Base-by-base conservation (phyloP, 768 basidiomycete genomes). In the Mycena crocata region DNA sequence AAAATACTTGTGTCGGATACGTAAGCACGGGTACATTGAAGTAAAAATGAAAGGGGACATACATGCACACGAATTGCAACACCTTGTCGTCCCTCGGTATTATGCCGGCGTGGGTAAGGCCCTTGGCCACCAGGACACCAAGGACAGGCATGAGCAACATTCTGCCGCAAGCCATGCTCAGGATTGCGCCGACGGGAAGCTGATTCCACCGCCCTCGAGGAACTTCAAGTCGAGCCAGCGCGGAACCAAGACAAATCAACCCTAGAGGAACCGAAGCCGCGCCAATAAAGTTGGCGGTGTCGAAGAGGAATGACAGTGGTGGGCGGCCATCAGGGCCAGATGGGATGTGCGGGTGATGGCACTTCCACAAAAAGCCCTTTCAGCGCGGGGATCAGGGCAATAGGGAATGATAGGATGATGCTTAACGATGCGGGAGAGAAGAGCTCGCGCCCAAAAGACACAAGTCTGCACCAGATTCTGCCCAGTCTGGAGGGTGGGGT, bases 291-390 rank as follows among this genome's bases (percentile, higher is more conserved):
- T 77, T 76, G 0, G 86, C 77, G 0, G 86, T 85, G 62, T 90
- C 86, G 61, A 89, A 72, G 30, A 92, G 50, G 64, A 92, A 84
- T 0, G 87, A 83, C 19, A 92, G 84, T 0, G 90, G 90, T 2
- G 90, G 90, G 64, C 85, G 81, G 0, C 90, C 90, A 69, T 92
- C 91, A 0, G 91, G 91, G 1, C 89, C 87, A 30, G 78, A 54
- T 3, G 84, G 82, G 55, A 85, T 87, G 31, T 76, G 67, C 0
- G 80, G 76, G 0, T n/a, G 81, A 80, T 2, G 82, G 76, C 1
- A 88, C 80, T 7, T 69, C 70, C 3, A 89, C 78, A 66, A 92
- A 91, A 6, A 92, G 80, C 0, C 84, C 87, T 67, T 91, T 91
- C 63, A 92, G 81, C 12, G 80, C 77, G 2, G 84, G 83, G 2